phyloP scores from a whole-genome alignment of 1,284 basidiomycete species.

The Heterobasidion occidentale region DNA sequence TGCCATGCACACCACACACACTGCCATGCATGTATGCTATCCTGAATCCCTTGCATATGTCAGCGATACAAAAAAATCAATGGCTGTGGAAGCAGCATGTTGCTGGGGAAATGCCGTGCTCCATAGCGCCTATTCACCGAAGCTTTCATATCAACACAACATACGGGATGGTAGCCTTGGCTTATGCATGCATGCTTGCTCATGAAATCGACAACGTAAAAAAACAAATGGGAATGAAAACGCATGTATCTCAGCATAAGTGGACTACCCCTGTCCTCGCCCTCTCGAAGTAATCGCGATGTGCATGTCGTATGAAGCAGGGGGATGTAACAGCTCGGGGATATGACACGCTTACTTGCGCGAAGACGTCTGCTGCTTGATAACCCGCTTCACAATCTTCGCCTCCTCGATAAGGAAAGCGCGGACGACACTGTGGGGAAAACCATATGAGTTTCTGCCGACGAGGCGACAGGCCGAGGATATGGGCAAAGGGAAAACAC shows the following conservation, averaged over 20 bases:
- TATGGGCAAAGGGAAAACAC: constrained; percentile 28
- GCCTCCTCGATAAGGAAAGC: constrained; percentile 99
- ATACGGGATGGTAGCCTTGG: not conserved
- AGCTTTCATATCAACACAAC: not conserved
- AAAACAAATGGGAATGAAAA: not conserved
- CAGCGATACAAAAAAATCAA: not conserved
- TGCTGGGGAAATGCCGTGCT: not conserved
- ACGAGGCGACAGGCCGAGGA: not conserved
- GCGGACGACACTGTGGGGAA: constrained; percentile 74
- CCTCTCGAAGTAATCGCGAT: not conserved
- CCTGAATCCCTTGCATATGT: not conserved
- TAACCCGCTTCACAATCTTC: constrained; percentile 99
- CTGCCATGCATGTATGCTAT: constrained; percentile 10
- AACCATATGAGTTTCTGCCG: not conserved
- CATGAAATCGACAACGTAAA: not conserved
- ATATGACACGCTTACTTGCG: not conserved
- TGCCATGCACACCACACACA: not conserved
- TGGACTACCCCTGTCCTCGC: not conserved
- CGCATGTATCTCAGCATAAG: not conserved
- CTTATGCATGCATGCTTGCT: not conserved
- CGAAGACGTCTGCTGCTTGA: constrained; percentile 69
- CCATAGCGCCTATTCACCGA: no score
- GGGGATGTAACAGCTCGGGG: not conserved
- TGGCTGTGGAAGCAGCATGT: not conserved
- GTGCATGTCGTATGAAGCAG: not conserved